These are phyloP conservation scores for Aspergillus carbonarius DNA, from an alignment of 2,329 filamentous ascomycete species.

Conservation along the genomic window DNA sequence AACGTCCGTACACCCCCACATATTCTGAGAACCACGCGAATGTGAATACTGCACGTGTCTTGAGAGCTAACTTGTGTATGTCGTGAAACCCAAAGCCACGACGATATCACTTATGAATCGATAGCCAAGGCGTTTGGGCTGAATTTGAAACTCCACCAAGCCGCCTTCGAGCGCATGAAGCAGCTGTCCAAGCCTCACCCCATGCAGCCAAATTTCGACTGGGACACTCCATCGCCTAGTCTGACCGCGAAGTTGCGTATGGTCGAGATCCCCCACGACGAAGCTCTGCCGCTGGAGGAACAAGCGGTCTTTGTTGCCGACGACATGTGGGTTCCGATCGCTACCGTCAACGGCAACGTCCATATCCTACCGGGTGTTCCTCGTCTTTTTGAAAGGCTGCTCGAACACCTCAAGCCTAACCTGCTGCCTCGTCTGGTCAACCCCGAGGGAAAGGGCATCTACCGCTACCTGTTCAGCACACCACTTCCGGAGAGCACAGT, in stretches of 20 bases:
- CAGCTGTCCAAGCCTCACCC: conserved; percentile 71
- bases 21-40: neutral
- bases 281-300: conserved; percentile 60
- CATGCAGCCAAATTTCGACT: conserved; percentile 73
- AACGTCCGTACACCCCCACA: conserved; percentile 61
- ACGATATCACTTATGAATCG: conserved; percentile 95
- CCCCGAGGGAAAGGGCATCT: conserved; percentile 76
- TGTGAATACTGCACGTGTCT: neutral
- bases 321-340: conserved; percentile 86
- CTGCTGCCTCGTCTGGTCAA: conserved; percentile 72
- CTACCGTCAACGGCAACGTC: conserved; percentile 86
- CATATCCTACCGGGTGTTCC: conserved; percentile 93
- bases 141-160: conserved; percentile 72
- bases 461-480: conserved; percentile 79
- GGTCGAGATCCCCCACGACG: conserved; percentile 80
- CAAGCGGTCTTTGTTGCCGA: conserved; percentile 79
- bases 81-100: conserved; percentile 62
- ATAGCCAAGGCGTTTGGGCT: conserved; percentile 87
- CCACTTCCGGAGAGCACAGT: conserved; percentile 83
- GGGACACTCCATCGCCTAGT: conserved; percentile 76
- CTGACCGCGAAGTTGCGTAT: conserved; percentile 83
- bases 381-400: conserved; percentile 73
- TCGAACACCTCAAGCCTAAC: conserved; percentile 72
- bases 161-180: conserved; percentile 80
- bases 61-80: conserved; percentile 8